A percentile compares a stretch with the other conserved stretches of the same genome.
Conservation (phyloP, 768 basidiomycete genomes). For the Clitopilus passeckerianus region DNA sequence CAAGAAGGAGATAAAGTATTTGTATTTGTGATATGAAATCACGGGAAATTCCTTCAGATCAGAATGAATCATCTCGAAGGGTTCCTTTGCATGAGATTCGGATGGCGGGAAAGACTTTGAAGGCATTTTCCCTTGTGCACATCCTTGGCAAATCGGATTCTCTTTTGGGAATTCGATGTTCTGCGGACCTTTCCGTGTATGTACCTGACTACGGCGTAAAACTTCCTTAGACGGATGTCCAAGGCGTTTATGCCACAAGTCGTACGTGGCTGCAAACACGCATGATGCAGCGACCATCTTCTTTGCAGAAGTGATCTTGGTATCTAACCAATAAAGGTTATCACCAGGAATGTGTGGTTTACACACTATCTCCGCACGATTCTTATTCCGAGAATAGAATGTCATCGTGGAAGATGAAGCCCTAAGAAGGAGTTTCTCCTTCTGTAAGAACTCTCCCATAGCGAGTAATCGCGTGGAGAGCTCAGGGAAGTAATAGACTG, state of each 20-base stretch:
- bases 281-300: too few relatives aligned
- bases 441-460: neutral
- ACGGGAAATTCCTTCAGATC: constrained; percentile 15
- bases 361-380: neutral
- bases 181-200: neutral
- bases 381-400: neutral
- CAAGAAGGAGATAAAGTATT: constrained; percentile 11
- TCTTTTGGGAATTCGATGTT: neutral
- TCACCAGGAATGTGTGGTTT: neutral
- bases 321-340: neutral
- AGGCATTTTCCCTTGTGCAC: constrained; percentile 13
- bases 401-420: neutral
- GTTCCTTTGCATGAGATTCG: constrained; percentile 3
- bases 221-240: constrained; percentile 3
- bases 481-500: neutral
- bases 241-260: constrained; percentile 2
- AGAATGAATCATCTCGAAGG: constrained; percentile 15
- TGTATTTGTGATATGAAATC: constrained; percentile 11
- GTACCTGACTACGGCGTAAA: neutral
- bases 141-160: constrained; percentile 3
- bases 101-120: constrained; percentile 9
- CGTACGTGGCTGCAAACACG: neutral
- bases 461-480: neutral
- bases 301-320: neutral
- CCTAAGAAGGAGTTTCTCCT: neutral